Evolutionary conservation across 805 yeast species (phyloP), one percentile per base, ranked within the genome.

Genomic region (Candida dajiaensis): DNA sequence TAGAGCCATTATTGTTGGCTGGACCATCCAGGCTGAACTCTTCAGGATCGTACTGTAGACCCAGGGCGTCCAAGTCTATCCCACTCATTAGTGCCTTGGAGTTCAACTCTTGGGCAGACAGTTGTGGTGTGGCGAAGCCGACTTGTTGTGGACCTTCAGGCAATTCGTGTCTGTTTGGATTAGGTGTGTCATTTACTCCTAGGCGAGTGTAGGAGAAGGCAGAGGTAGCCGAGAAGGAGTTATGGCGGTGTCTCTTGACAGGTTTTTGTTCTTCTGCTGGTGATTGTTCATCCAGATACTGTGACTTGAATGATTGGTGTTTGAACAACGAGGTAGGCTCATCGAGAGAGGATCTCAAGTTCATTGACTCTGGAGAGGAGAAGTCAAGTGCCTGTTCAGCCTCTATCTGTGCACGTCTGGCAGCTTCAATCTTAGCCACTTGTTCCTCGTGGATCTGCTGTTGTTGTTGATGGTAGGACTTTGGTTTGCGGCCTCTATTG

Each of bases 61-160:
- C 73, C 16, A 69, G 48, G 1, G 69, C 62, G 43, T 59, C 55
- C 12, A 70, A 51, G 49, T 73, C 77, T 40, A 70, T 56, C 9
- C 72, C 70, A 26, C 67, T 58, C 51, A 62, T 51, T 11, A 62
- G 43, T 4, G 67, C 67, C 55, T 59, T 41, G 54, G 58, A 35
- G 44, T 66, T 63, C 20, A 73, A 52, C 31, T 76, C 78, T 18
- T 68, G 67, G 1, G 84, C 81, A 12, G 71, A 57, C 40, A 80
- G 57, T 62, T 88, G 95, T 3, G 96, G 96, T 1, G 95, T 85
- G 1, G 95, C 79, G 59, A 85, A 87, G 2, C 83, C 86, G 22
- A 85, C 89, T 56, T 85, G 89, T 39, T 74, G 75, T 2, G 90
- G 89, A 0, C 76, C 77, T 35, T 73, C 77, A 4, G 63, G 62